Evolutionary conservation across 2,329 filamentous ascomycete genomes (phyloP), one percentile per base, ranked within the genome.

Genomic region (Zasmidium cellare): DNA sequence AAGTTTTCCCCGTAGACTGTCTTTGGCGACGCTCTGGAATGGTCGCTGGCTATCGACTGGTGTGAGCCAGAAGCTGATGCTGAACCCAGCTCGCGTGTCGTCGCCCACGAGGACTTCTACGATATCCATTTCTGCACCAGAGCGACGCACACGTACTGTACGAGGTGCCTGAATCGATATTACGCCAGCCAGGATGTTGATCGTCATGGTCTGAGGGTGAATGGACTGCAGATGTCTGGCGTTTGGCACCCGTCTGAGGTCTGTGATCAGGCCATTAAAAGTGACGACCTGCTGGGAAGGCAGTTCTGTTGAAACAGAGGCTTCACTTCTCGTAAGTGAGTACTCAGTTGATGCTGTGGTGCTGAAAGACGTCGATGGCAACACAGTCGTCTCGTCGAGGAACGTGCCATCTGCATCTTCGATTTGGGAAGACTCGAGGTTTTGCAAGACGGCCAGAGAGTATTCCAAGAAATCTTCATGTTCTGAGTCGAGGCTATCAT

Each of bases 91-190:
- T 62, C 82, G 84, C 0, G 92, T 96, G 52, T 96, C 90, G 72
- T 97, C 93, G 3, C 90, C 92, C 1, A 97, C 85, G 1, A 92
- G 78, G 1, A 94, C 74, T 72, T 96, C 91, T 44, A 93, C 77
- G 2, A 96, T 80, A 5, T 89, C 83, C 52, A 87, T 80, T 46
- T 79, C 74, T 59, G 75, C 53, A 51, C 54, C 31, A 28, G 56
- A 53, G 76, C 78, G 68, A 41, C 84, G 81, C 0, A 92, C 90
- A 25, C 79, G 83, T 19, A 96, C 84, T 1, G 81, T 81, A 22
- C 89, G 85, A 1, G 88, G 81, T 38, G 86, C 81, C 0, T 87
- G 82, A 50, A 91, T 81, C 12, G 88, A 86, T 60, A 96, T 87
- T 48, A 97, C 79, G 2, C 88, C 90, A 11, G 87, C 90, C n/a